Conservation (phyloP, 2,329 filamentous ascomycete genomes). For the Alternaria consortialis region DNA sequence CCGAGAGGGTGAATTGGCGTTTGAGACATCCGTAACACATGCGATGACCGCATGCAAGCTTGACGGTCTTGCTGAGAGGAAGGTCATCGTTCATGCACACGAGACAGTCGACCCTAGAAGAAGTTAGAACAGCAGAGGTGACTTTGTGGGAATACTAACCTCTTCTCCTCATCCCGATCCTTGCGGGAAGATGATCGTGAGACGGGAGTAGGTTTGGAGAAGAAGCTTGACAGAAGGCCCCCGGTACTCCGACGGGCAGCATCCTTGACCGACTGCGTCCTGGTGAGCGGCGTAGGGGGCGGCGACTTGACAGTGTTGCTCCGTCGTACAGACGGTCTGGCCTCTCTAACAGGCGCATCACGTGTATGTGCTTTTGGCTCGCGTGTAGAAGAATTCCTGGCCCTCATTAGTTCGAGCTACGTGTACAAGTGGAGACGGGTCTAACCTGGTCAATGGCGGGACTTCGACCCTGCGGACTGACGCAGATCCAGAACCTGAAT, state of each 20-base stretch:
- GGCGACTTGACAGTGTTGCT: conserved; percentile 42
- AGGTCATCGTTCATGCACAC: conserved; percentile 75
- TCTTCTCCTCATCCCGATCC: conserved; percentile 39
- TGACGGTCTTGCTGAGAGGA: conserved; percentile 69
- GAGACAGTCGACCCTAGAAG: conserved; percentile 72
- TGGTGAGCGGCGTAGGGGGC: conserved; percentile 33
- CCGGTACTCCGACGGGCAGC: conserved; percentile 43
- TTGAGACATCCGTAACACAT: conserved; percentile 83
- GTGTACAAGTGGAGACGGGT: conserved; percentile 16
- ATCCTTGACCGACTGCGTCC: conserved; percentile 40
- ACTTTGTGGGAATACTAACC: conserved; percentile 18
- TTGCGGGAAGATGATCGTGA: conserved; percentile 32
- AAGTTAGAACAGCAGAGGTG: conserved; percentile 21
- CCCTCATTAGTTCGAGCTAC: conserved; percentile 24
- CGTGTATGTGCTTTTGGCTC: conserved; percentile 40
- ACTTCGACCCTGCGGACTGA: conserved; percentile 42
- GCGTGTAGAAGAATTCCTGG: conserved; percentile 43
- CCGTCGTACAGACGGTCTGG: conserved; percentile 42
- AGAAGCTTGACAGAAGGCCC: conserved; percentile 45
- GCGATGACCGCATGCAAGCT: conserved; percentile 79
- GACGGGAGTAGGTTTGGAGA: conserved; percentile 41
- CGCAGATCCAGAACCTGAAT: conserved; percentile 43
- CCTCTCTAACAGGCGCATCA: conserved; percentile 28
- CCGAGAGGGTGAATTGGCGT: conserved; percentile 76
- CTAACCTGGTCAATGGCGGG: conserved; percentile 44